Base-by-base conservation (phyloP, 2,329 filamentous ascomycete genomes). In the Sporothrix dimorphospora region DNA sequence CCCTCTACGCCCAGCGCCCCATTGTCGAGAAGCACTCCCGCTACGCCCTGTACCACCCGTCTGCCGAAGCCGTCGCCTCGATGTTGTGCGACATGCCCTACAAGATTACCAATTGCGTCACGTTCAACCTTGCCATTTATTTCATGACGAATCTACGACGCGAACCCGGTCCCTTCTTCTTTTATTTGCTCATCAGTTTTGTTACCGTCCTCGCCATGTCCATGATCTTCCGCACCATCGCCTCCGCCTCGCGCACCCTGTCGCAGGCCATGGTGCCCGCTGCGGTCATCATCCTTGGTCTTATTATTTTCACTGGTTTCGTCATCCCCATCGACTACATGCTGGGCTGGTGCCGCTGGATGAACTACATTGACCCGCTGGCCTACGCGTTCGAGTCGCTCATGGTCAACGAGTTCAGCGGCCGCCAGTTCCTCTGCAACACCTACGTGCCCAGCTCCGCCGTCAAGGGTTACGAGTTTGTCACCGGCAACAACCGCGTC, bases 1-100 rank as follows among this genome's bases (percentile, higher is more conserved):
- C 92, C 0, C 86, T 97, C 4, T 98, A 96, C 79, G 89, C 92
- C 1, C 94, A 97, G 87, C 91, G 94, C 49, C 92, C 92, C 1
- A 97, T 97, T 77, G 93, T 98, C 73, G 94, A 97, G 79, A 97
- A 97, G 80, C 94, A 98, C 77, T 83, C 87, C 71, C 89, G 92
- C 72, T 97, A 97, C 79, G 94, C 94, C 21, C 86, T 97, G 21
- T 97, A 97, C 77, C 94, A 97, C 78, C 94, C 94, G 0, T 94
- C 92, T 11, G 92, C 94, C 19, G 94, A 98, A 85, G 93, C 94
- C n/a, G 86, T 93, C 73, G 89, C 92, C 0, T 96, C 92, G 11
- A 96, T 97, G 91, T 81, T 97, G 40, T 91, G 89, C 74, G 94
- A 98, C 77, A 82, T 97, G 81, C 94, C 94, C 0, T 93, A 93